A percentile compares a stretch with the other conserved stretches of the same genome.
phyloP scores from a whole-genome alignment of 345 rosid species.

The Psidium friedrichsthalianum region DNA sequence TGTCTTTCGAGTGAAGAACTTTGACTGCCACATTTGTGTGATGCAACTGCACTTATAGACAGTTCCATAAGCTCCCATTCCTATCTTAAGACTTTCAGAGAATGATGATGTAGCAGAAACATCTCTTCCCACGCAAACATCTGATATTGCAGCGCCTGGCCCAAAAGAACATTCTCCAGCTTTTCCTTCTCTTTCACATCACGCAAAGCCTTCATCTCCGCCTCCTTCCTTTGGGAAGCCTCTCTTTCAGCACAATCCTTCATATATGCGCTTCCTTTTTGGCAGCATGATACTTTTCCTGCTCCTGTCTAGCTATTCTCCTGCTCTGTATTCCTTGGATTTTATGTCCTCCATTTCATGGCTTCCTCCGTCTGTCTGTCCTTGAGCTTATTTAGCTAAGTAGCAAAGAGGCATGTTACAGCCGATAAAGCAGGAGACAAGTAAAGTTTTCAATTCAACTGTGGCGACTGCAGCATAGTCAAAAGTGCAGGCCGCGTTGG shows the following conservation, averaged over 20 bases:
- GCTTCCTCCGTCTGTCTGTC: slow-evolving; percentile 44
- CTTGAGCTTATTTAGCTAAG: slow-evolving; percentile 40
- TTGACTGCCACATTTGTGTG: slow-evolving; percentile 77
- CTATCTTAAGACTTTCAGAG: slow-evolving; percentile 59
- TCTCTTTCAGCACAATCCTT: slow-evolving; percentile 41
- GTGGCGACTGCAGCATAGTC: neutral
- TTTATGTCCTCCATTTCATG: slow-evolving; percentile 36
- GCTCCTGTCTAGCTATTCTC: slow-evolving; percentile 48
- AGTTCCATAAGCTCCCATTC: slow-evolving; percentile 75
- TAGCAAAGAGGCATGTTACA: neutral
- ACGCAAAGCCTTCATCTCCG: slow-evolving; percentile 42
- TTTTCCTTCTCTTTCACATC: slow-evolving; percentile 64
- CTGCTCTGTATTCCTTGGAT: slow-evolving; percentile 40
- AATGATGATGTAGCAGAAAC: slow-evolving; percentile 70
- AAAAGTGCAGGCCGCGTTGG: neutral
- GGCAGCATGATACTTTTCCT: slow-evolving; percentile 46
- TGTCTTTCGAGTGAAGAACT: slow-evolving; percentile 63
- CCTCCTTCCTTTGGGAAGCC: slow-evolving; percentile 38
- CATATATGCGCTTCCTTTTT: slow-evolving; percentile 36
- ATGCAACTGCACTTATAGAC: slow-evolving; percentile 64
- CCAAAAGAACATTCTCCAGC: slow-evolving; percentile 48
- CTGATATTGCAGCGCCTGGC: slow-evolving; percentile 35
- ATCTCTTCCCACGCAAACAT: slow-evolving; percentile 72
- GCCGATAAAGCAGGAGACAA: neutral
- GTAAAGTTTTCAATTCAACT: neutral